Percentiles rank a stretch among this genome's conserved stretches.
phyloP scores from a whole-genome alignment of 208 protist genomes.

The Crithidia bombi region DNA sequence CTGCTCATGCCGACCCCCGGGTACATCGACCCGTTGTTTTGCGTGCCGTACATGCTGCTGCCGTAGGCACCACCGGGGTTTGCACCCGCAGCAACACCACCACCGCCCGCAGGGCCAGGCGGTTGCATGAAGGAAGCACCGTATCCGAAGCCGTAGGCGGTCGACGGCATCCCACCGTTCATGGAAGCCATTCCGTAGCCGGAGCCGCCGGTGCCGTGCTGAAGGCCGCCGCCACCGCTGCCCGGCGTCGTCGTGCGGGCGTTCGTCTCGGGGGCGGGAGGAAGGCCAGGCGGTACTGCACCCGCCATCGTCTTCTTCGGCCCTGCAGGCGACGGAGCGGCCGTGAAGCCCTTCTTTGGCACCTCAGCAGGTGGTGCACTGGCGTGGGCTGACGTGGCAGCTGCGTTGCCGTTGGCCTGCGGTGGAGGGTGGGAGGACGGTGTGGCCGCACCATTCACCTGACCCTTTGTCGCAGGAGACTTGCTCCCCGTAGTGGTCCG shows the following conservation, averaged over 20 bases:
- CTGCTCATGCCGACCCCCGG: slow-evolving; percentile 24
- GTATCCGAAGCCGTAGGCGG: slow-evolving; percentile 10
- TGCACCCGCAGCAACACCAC: not conserved
- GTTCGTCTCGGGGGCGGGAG: not conserved
- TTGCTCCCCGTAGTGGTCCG: not conserved
- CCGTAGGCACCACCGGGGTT: not conserved
- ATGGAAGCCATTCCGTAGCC: slow-evolving; percentile 14
- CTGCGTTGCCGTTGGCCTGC: not conserved
- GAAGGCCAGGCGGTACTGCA: not conserved
- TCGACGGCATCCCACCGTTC: not conserved
- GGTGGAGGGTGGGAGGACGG: slow-evolving; percentile 5
- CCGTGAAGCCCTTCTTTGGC: not conserved
- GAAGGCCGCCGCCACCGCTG: not conserved
- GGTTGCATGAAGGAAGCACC: slow-evolving; percentile 17
- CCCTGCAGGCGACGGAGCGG: not conserved
- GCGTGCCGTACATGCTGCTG: slow-evolving; percentile 34
- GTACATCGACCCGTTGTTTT: slow-evolving; percentile 29
- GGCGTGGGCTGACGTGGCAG: not conserved
- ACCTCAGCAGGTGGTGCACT: not conserved
- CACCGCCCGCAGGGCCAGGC: not conserved
- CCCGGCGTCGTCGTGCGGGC: not conserved
- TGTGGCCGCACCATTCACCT: not conserved
- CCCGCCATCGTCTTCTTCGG: not conserved
- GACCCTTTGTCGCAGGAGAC: not conserved
- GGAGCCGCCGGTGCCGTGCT: slow-evolving; percentile 12